Evolutionary conservation across 2,329 filamentous ascomycete genomes (phyloP), one percentile per base, ranked within the genome.

Genomic region (Nigrospora oryzae): DNA sequence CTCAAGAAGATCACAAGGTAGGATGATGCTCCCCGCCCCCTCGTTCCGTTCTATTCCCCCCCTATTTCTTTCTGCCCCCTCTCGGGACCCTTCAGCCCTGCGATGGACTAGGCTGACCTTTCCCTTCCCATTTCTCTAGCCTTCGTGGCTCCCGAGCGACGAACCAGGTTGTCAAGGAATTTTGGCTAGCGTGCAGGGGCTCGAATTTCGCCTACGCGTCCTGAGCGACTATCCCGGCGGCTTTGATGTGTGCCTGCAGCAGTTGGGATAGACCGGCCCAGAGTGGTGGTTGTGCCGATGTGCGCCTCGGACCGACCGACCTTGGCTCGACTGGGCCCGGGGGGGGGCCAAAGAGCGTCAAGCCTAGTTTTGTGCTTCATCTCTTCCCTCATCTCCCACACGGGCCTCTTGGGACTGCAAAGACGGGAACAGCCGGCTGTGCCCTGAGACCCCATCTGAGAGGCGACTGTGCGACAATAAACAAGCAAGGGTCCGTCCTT

Each of bases 181-280:
- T 89, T 57, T 89, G 83, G 81, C 64, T 86, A n/a, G 70, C 74
- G 2, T 83, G 81, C 49, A 70, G 84, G 49, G 77, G 77, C 7
- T 72, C 73, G 1, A 79, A 68, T 53, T 83, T 81, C 61, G 68
- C 77, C 10, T 83, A 83, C 61, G 73, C 68, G 40, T 81, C 78
- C 38, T 81, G 53, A 61, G 11, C 5, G 23, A 10, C 2, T 28
- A 14, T 8, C 14, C 34, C 34, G 15, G 14, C 17, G 35, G n/a
- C 4, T 36, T 7, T 7, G 35, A 11, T 11, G 17, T 36, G 6
- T 36, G 11, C 6, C 4, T n/a, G 7, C 11, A 13, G 7, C n/a
- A n/a, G 11, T 36, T 36, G 17, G 35, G 6, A 17, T 36, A 36
- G n/a, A 2, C 17, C 17, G 11, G 35, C n/a, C 23, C 23, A 28